Percentiles rank a stretch among this genome's conserved stretches.
phyloP scores from a whole-genome alignment of 2,329 filamentous ascomycete genomes.

The Cercospora beticola region DNA sequence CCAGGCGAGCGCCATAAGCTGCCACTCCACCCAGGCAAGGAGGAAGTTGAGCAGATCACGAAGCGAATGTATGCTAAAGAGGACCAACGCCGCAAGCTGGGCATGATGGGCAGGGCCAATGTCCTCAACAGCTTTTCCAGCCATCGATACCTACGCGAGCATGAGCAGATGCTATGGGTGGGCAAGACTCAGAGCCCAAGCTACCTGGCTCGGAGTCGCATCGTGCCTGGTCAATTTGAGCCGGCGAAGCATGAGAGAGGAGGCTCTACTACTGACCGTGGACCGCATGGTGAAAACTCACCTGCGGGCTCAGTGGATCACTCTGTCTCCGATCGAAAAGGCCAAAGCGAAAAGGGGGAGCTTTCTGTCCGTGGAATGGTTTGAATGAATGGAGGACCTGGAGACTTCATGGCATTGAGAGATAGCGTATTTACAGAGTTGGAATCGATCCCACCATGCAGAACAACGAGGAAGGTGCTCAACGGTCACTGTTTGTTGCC shows the following conservation, averaged over 20 bases:
- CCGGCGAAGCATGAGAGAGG: not conserved
- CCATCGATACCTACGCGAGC: slow-evolving; percentile 55
- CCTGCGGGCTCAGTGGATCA: not conserved
- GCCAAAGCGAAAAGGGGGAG: slow-evolving; percentile 3
- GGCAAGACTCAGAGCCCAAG: slow-evolving; percentile 24
- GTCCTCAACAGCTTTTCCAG: slow-evolving; percentile 61
- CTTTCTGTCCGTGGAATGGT: slow-evolving; percentile 5
- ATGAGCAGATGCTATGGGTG: slow-evolving; percentile 36
- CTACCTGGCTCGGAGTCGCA: slow-evolving; percentile 13
- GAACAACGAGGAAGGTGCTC: not conserved
- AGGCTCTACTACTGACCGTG: not conserved
- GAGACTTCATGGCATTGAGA: not conserved
- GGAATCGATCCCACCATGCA: not conserved
- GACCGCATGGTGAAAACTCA: not conserved
- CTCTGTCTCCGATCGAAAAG: not conserved
- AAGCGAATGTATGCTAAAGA: slow-evolving; percentile 61
- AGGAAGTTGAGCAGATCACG: slow-evolving; percentile 56
- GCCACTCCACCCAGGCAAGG: slow-evolving; percentile 49
- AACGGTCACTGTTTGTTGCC: not conserved
- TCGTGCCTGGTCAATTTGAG: not conserved
- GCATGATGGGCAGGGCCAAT: slow-evolving; percentile 59
- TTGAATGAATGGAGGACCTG: not conserved
- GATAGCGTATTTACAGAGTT: not conserved
- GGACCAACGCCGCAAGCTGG: slow-evolving; percentile 56
- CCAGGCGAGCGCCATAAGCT: slow-evolving; percentile 43